phyloP scores from a whole-genome alignment of 805 yeast species.

The Ogataea dorogensis region DNA sequence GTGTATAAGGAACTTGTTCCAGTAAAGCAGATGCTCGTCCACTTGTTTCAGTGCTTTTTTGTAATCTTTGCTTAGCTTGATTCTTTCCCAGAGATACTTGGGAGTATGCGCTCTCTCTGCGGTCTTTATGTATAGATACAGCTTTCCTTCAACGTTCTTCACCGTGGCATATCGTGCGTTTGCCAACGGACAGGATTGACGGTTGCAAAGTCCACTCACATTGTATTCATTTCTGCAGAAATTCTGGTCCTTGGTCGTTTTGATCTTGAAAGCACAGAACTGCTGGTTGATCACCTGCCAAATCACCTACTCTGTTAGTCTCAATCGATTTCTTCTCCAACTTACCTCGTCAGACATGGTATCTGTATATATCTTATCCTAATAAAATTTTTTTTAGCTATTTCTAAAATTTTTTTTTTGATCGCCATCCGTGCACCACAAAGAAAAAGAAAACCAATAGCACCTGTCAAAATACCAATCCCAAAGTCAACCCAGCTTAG shows the following conservation, averaged over 20 bases:
- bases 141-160: constrained; percentile 72
- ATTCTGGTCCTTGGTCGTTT: constrained; percentile 83
- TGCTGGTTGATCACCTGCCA: constrained; percentile 97
- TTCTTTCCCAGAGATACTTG: constrained; percentile 90
- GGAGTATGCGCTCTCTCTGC: constrained; percentile 98
- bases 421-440: constrained; percentile 10
- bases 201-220: constrained; percentile 88
- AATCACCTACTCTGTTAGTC: constrained; percentile 59
- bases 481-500: constrained; percentile 1
- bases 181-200: constrained; percentile 96
- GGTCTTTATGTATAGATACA: constrained; percentile 91
- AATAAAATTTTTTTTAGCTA: constrained; percentile 5
- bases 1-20: constrained; percentile 90
- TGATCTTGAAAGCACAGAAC: constrained; percentile 91
- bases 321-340: constrained; percentile 1
- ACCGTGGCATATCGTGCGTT: constrained; percentile 90
- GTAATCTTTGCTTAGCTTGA: constrained; percentile 85
- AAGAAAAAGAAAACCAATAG: constrained; percentile 5
- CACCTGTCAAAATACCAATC: constrained; percentile 6
- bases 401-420: constrained; percentile 7
- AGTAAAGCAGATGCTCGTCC: constrained; percentile 81
- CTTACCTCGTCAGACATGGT: constrained; percentile 33
- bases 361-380: constrained; percentile 7
- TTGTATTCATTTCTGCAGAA: constrained; percentile 96
- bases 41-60: constrained; percentile 84